Conservation (phyloP, 306 rosid genomes). For the Cicer judaicum region DNA sequence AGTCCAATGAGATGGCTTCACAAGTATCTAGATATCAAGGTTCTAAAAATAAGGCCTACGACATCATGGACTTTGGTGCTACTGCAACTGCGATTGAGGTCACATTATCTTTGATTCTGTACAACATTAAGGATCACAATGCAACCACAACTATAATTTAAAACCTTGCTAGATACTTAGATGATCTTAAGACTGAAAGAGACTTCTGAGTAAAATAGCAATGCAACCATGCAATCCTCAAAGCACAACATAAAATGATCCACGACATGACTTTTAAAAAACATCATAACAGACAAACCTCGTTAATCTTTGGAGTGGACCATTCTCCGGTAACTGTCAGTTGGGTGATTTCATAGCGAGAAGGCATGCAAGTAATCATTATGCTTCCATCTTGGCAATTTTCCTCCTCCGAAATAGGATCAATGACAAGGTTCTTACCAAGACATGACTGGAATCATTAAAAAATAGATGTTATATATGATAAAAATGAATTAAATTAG, state of each 20-base stretch:
- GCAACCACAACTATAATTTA: background rate
- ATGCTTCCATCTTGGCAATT: conserved; percentile 90
- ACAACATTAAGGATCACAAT: background rate
- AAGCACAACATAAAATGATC: background rate
- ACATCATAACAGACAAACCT: conserved; percentile 43
- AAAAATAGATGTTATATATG: background rate
- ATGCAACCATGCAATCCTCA: conserved; percentile 22
- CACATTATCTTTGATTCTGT: background rate
- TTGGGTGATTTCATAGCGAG: conserved; percentile 94
- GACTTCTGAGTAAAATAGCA: background rate
- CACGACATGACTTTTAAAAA: background rate
- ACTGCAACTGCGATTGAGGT: background rate
- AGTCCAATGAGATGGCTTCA: background rate
- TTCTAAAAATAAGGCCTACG: background rate
- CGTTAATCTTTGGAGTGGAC: conserved; percentile 67
- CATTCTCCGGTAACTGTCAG: conserved; percentile 90
- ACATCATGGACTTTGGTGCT: background rate
- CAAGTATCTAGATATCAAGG: conserved; percentile 5
- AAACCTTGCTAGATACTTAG: conserved; percentile 1
- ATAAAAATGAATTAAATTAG: conserved; percentile 34
- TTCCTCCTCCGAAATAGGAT: conserved; percentile 91
- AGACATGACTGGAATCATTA: conserved; percentile 69
- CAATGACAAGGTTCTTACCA: conserved; percentile 81
- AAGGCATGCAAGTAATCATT: conserved; percentile 87
- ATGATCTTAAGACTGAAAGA: background rate